Base-by-base conservation (phyloP, 768 basidiomycete genomes). In the Cystobasidium tubakii region DNA sequence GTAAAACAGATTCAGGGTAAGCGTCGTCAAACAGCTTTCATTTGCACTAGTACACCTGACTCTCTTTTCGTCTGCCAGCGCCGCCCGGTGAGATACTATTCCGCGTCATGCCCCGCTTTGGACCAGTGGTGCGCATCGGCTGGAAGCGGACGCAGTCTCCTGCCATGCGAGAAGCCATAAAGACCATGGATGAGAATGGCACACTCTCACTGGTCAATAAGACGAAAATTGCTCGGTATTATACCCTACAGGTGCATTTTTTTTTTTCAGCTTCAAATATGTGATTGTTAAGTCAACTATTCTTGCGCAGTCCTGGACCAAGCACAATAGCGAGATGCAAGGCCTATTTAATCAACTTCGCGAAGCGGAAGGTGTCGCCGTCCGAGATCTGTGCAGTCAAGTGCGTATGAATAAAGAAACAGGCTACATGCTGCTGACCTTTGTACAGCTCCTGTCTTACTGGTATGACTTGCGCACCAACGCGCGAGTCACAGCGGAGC, bases 241-340 rank as follows among this genome's bases (percentile, higher is more conserved):
- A 43, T 39, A 39, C 69, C 15, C 69, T 54, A 17, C 29, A 31
- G 10, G 69, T 71, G 21, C 4, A 27, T 62, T n/a, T 13, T 12
- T 17, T 3, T 57, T 12, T n/a, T 10, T 4, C 31, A 66, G 21
- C 23, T 10, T 46, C 46, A 10, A 21, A 42, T 15, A 23, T 42
- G n/a, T 66, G 65, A 43, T 25, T 66, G 3, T 4, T 66, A 44
- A 12, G 3, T 25, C 62, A 36, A 9, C 65, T 15, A 39, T 39
- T 6, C 7, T 39, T 15, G 7, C 29, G n/a, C 36, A 71, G 69
- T n/a, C 9, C 23, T 71, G 69, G 69, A 60, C 55, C 7, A 71
- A 71, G 69, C 69, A 54, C 27, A 71, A 71, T 36, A 55, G 50
- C 50, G 69, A 71, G 29, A 71, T 71, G 69, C 69, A 71, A 44